These are phyloP conservation scores for Rhizopogon vinicolor DNA, from an alignment of 768 basidiomycete species.

Conservation along the genomic window DNA sequence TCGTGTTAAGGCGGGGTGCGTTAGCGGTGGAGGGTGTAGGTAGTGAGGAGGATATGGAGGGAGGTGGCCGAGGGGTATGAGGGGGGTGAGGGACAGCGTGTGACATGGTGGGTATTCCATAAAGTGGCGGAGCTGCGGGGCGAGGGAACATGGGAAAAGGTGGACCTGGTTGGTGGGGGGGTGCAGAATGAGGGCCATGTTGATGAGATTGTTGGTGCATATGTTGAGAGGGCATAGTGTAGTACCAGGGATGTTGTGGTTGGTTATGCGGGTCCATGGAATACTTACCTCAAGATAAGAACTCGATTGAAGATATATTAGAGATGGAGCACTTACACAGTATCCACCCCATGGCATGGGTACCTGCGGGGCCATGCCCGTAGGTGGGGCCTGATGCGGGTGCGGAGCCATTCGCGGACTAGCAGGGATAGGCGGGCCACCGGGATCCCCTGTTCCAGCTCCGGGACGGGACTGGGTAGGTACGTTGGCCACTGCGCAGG, in stretches of 20 bases:
- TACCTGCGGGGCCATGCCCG: constrained; percentile 39
- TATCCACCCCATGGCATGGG: constrained; percentile 45
- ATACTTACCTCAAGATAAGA: constrained; percentile 30
- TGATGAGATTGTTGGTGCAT: constrained; percentile 40
- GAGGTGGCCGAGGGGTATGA: constrained; percentile 39
- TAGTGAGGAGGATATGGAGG: too few species aligned
- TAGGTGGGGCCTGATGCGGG: constrained; percentile 48
- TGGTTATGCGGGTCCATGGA: constrained; percentile 39
- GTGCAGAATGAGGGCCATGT: constrained; percentile 37
- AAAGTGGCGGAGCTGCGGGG: constrained; percentile 47
- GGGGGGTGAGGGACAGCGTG: too few species aligned
- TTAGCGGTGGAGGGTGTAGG: too few species aligned
- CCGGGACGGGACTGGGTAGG: constrained; percentile 42
- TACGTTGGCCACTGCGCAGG: constrained; percentile 52
- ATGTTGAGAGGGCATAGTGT: constrained; percentile 24
- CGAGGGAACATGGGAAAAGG: constrained; percentile 63
- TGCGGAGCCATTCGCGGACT: constrained; percentile 65
- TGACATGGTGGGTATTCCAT: constrained; percentile 42
- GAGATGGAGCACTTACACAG: constrained; percentile 45
- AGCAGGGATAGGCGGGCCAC: constrained; percentile 45
- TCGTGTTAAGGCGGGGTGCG: too few species aligned
- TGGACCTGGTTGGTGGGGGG: constrained; percentile 34
- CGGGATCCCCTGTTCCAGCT: constrained; percentile 43
- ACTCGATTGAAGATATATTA: background rate
- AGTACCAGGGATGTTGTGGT: constrained; percentile 33